Base-by-base conservation (phyloP, 140 eudicot genomes). In the Cichorium intybus region DNA sequence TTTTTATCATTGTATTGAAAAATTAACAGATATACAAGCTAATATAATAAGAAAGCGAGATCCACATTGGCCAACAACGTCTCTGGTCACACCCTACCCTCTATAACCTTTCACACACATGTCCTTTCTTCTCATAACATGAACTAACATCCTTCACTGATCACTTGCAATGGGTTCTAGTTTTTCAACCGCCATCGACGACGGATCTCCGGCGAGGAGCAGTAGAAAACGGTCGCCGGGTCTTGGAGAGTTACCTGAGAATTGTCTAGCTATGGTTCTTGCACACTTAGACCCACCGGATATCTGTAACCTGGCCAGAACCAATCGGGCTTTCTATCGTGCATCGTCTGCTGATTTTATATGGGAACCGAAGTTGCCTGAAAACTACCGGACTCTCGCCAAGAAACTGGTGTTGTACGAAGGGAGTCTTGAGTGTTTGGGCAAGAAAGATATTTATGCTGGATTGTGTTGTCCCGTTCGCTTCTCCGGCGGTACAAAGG, bases 341-440 rank as follows among this genome's bases (percentile, higher is more conserved):
- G 96, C 96, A 41, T 77, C 96, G 0, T 79, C 74, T 6, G 81
- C 95, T n/a, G 94, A 88, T 64, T 56, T 66, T 21, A 73, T 88
- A 4, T 88, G 96, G 96, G 94, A 80, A 50, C 50, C 87, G 0
- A 88, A 85, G 77, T 56, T 88, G 87, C 96, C 96, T 0, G 58
- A 66, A 12, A 88, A 88, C 54, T 69, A 85, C 29, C 56, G 59
- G 45, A 34, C 48, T 69, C 85, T 85, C 5, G 59, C 81, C 6
- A 37, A 52, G 14, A 82, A 72, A 64, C 74, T 79, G 14, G 45
- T 37, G 27, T 51, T 24, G 6, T 61, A 61, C 63, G 55, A 51
- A 41, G 55, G 46, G 48, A 24, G 62, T 46, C 24, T n/a, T 2
- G 50, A 31, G 29, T 39, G 63, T 34, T 57, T 75, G 29, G 12